A percentile compares a stretch with the other conserved stretches of the same genome.
phyloP scores from a whole-genome alignment of 2,329 filamentous ascomycete species.

The Lasiodiplodia sp. region DNA sequence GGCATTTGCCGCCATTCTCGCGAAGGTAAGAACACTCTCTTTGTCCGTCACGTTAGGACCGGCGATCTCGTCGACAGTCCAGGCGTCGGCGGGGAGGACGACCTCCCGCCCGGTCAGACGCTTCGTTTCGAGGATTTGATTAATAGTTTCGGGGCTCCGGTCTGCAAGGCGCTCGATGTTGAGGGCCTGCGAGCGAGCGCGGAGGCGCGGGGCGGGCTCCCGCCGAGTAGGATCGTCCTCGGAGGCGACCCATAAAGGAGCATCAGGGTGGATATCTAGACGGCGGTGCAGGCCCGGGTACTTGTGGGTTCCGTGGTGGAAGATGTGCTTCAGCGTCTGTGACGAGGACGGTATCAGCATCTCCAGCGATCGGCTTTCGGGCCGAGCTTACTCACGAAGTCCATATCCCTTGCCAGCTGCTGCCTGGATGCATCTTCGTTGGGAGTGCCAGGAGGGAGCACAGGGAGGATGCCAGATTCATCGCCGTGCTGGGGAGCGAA shows the following conservation, averaged over 20 bases:
- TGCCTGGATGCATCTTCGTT: slow-evolving; percentile 19
- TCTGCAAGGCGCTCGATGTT: slow-evolving; percentile 84
- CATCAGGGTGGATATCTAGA: slow-evolving; percentile 71
- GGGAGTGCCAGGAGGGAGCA: slow-evolving; percentile 35
- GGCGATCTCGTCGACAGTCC: slow-evolving; percentile 80
- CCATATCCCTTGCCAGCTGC: slow-evolving; percentile 22
- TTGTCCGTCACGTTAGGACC: slow-evolving; percentile 87
- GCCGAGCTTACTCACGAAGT: slow-evolving; percentile 29
- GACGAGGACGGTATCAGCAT: slow-evolving; percentile 3
- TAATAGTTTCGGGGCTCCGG: slow-evolving; percentile 76
- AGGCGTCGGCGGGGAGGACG: slow-evolving; percentile 69
- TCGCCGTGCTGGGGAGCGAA: neutral
- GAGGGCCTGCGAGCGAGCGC: slow-evolving; percentile 66
- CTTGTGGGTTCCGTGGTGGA: slow-evolving; percentile 81
- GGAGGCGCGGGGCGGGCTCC: slow-evolving; percentile 56
- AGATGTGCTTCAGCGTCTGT: slow-evolving; percentile 80
- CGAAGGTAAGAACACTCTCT: slow-evolving; percentile 81
- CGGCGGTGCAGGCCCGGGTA: slow-evolving; percentile 80
- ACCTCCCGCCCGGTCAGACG: slow-evolving; percentile 72
- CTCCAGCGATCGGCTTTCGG: slow-evolving; percentile 33
- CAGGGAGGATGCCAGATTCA: slow-evolving; percentile 34
- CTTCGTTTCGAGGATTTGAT: slow-evolving; percentile 77
- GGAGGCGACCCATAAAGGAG: slow-evolving; percentile 68
- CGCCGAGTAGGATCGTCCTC: slow-evolving; percentile 57
- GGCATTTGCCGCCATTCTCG: slow-evolving; percentile 87